Evolutionary conservation across 257 asterid species (phyloP), one percentile per base, ranked within the genome.

Genomic region (Lantana camara): DNA sequence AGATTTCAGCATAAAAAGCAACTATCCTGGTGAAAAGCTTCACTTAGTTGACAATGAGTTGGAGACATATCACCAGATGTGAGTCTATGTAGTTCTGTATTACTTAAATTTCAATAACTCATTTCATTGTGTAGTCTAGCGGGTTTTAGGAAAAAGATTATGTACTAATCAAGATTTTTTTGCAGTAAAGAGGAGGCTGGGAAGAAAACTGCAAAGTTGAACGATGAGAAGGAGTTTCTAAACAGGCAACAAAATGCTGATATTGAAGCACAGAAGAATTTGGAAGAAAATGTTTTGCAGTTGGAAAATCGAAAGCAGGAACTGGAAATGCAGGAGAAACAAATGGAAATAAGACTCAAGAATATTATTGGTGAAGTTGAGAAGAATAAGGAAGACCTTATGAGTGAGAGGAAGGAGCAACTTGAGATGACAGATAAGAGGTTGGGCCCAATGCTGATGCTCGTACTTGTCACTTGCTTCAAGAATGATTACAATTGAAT

Each of bases 141-240:
- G n/a, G n/a, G n/a, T n/a, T n/a, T n/a, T n/a, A 27, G 8, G 30
- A 57, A 16, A 48, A 71, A 45, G 19, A 19, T 35, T 60, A 34
- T 45, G 34, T 58, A 22, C 54, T 73, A 23, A 51, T 49, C 55
- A 47, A 34, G 37, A 19, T 46, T 52, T 81, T 5, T 68, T 56
- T 79, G 76, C 87, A 94, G 99, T 68, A 90, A 94, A 79, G 99
- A 90, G 79, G 90, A 90, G 86, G 97, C 99, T 65, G 97, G 97
- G 67, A 90, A 78, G 88, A 80, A 81, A 88, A 94, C 99, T 79
- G 96, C 97, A 21, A 94, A 84, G 73, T 60, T 94, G 59, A 90
- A 90, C 71, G 96, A 84, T 56, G 97, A 90, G 84, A 90, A 94
- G 76, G 99, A 94, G 87, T 87, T 86, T 42, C 77, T 85, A 75